These are phyloP conservation scores for Acorus calamus DNA, from an alignment of 106 monocot genomes.

Conservation along the genomic window DNA sequence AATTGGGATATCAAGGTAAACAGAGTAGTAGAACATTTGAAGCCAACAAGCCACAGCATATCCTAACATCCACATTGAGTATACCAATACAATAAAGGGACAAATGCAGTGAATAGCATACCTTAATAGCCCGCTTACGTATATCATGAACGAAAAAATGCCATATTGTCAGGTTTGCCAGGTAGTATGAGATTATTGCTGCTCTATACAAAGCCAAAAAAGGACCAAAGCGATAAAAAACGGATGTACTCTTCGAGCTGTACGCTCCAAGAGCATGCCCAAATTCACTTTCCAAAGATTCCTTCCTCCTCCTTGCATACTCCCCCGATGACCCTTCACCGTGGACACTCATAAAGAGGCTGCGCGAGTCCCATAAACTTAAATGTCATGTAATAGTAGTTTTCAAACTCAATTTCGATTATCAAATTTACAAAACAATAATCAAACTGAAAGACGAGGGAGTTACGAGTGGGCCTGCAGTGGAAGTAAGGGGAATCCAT, in stretches of 20 bases:
- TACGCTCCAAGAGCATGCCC: conserved; percentile 61
- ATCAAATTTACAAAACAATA: too few relatives aligned
- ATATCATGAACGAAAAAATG: conserved; percentile 63
- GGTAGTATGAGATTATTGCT: conserved; percentile 60
- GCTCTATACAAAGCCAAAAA: conserved; percentile 87
- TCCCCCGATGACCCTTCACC: conserved; percentile 70
- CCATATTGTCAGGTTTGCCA: conserved; percentile 69
- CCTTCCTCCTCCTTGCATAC: conserved; percentile 81
- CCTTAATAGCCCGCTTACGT: conserved; percentile 65
- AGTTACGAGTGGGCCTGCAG: too few relatives aligned
- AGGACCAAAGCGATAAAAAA: conserved; percentile 60
- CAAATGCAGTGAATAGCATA: conserved; percentile 1
- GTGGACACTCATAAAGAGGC: conserved; percentile 63
- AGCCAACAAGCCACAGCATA: too few relatives aligned
- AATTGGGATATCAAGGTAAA: too few relatives aligned
- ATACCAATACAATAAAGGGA: background rate
- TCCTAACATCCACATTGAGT: too few relatives aligned
- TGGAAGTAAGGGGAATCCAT: too few relatives aligned
- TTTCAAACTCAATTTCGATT: too few relatives aligned
- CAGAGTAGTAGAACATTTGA: too few relatives aligned
- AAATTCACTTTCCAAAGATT: conserved; percentile 71
- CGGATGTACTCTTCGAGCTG: conserved; percentile 45
- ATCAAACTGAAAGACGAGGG: too few relatives aligned
- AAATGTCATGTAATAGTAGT: too few relatives aligned
- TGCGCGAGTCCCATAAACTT: too few relatives aligned